Conservation (phyloP, 345 rosid species). For the Eucalyptus tenuipes region DNA sequence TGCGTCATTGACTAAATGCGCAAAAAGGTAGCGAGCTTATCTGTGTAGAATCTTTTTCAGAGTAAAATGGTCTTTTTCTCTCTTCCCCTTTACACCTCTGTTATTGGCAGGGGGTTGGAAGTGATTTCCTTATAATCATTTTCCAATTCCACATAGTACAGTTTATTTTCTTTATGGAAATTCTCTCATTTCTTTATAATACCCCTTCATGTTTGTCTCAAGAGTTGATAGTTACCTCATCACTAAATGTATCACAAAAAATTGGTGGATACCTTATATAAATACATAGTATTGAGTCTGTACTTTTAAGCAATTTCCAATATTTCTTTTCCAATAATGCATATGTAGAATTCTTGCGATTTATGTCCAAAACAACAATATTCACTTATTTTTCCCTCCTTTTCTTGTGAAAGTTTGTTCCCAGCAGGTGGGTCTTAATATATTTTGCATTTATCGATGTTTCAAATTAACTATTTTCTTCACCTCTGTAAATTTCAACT, state of each 20-base stretch:
- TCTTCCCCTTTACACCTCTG: not conserved
- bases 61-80: not conserved
- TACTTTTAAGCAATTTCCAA: not conserved
- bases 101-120: not conserved
- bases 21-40: not conserved
- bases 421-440: not conserved
- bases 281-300: not conserved
- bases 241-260: not conserved
- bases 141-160: not conserved
- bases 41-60: not conserved
- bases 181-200: not conserved
- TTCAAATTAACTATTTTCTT: not conserved
- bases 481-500: accelerated
- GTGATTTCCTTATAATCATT: not conserved
- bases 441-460: not conserved
- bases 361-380: not conserved
- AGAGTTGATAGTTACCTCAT: not conserved
- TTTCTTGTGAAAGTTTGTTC: not conserved
- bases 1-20: not conserved
- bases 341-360: not conserved
- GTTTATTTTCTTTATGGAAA: not conserved
- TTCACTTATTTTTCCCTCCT: not conserved
- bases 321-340: not conserved
- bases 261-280: not conserved
- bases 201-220: not conserved